phyloP scores from a whole-genome alignment of 2,329 filamentous ascomycete species.

The Penicillium sp. region DNA sequence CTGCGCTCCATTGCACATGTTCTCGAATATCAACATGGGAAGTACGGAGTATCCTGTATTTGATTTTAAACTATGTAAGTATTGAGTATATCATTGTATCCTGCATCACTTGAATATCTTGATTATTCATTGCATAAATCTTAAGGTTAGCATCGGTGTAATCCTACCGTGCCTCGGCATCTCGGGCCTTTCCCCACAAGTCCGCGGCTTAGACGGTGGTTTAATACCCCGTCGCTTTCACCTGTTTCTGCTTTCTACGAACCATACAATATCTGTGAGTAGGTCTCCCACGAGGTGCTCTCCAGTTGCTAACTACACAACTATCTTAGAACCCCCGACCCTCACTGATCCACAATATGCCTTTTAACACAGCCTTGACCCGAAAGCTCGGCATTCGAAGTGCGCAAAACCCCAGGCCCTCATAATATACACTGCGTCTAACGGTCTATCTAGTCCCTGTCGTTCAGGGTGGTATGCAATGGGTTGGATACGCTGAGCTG shows the following conservation, averaged over 20 bases:
- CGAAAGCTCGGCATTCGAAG: constrained; percentile 57
- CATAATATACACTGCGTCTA: not conserved
- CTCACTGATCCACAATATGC: constrained; percentile 48
- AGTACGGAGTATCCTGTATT: no score
- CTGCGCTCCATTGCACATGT: no score
- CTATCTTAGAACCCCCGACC: constrained; percentile 10
- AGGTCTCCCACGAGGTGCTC: no score
- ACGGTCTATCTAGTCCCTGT: constrained; percentile 43
- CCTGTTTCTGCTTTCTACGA: not conserved
- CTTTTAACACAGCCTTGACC: constrained; percentile 66
- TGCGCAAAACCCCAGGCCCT: constrained; percentile 19
- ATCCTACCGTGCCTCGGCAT: constrained; percentile 32
- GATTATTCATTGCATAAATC: not conserved
- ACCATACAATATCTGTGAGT: not conserved
- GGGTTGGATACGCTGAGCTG: constrained; percentile 57
- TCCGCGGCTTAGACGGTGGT: constrained; percentile 23
- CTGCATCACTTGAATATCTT: not conserved
- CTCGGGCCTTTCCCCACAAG: constrained; percentile 27
- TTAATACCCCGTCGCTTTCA: constrained; percentile 8
- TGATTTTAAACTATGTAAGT: no score
- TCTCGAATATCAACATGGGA: no score
- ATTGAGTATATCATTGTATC: no score
- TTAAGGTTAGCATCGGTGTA: not conserved
- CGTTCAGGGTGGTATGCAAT: constrained; percentile 58
- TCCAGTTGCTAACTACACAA: constrained; percentile 5